phyloP scores from a whole-genome alignment of 331 rosid genomes.

The Pyrus hybrid region DNA sequence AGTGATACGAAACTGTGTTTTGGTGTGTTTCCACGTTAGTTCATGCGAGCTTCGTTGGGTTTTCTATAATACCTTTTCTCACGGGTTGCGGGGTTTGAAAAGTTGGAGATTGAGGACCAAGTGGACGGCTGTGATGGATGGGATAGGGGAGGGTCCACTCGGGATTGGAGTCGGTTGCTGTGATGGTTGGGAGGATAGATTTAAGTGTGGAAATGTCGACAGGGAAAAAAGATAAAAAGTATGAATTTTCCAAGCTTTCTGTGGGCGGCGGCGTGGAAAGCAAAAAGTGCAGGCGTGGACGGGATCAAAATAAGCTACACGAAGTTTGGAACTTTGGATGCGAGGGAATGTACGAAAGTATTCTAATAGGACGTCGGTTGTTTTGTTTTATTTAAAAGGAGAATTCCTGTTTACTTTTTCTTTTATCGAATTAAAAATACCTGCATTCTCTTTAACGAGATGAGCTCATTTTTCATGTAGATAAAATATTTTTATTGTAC shows the following conservation, averaged over 20 bases:
- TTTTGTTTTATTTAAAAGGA: not conserved
- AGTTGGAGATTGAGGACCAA: conserved; percentile 7
- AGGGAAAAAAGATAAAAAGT: not conserved
- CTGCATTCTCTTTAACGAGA: too few relatives aligned
- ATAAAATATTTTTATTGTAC: too few relatives aligned
- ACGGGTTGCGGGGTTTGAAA: conserved; percentile 28
- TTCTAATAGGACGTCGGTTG: not conserved
- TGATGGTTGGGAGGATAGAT: not conserved
- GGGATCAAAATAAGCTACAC: not conserved
- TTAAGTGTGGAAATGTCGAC: conserved; percentile 6
- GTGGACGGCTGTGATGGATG: conserved; percentile 28
- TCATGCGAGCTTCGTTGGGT: conserved; percentile 51
- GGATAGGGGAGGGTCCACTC: conserved; percentile 10
- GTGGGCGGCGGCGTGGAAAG: conserved; percentile 54
- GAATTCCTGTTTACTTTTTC: not conserved
- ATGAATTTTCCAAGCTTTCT: not conserved
- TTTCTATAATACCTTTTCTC: conserved; percentile 33
- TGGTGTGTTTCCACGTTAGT: conserved; percentile 44
- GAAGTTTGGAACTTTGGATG: not conserved
- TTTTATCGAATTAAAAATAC: too few relatives aligned
- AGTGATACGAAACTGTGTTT: not conserved
- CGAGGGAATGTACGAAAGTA: not conserved
- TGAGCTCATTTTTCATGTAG: too few relatives aligned
- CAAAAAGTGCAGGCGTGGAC: not conserved
- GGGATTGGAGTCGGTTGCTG: conserved; percentile 18